These are phyloP conservation scores for Coffea canephora DNA, from an alignment of 257 asterid genomes.

Conservation along the genomic window DNA sequence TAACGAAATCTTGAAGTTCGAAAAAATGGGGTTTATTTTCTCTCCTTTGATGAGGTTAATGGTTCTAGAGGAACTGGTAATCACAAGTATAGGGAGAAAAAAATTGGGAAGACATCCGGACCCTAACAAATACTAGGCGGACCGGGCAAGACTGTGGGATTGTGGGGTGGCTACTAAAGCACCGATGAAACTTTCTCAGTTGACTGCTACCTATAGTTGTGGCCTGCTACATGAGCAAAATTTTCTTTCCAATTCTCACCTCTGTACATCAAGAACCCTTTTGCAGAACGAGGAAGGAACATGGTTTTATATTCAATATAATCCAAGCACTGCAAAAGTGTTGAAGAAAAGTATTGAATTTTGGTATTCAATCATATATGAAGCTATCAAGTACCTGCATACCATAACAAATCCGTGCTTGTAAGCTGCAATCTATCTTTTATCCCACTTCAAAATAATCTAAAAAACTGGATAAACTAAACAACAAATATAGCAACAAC, in stretches of 20 bases:
- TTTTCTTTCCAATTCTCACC: constrained; percentile 36
- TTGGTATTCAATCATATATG: constrained; percentile 75
- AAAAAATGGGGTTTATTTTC: too few relatives aligned
- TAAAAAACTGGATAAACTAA: not conserved
- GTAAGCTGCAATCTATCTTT: not conserved
- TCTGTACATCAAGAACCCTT: constrained; percentile 38
- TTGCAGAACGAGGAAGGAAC: constrained; percentile 26
- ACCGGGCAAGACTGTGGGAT: too few relatives aligned
- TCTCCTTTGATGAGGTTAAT: too few relatives aligned
- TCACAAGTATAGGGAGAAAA: too few relatives aligned
- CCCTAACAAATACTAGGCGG: too few relatives aligned
- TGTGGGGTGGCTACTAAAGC: too few relatives aligned
- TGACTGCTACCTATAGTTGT: too few relatives aligned
- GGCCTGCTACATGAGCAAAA: constrained; percentile 25
- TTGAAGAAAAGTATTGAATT: too few relatives aligned
- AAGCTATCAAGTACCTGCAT: constrained; percentile 80
- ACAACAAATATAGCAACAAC: not conserved
- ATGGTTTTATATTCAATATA: constrained; percentile 17
- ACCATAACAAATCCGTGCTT: not conserved
- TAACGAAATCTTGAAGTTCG: too few relatives aligned
- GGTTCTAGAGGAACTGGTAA: too few relatives aligned
- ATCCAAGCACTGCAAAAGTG: constrained; percentile 36
- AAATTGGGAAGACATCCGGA: too few relatives aligned
- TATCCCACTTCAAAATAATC: not conserved
- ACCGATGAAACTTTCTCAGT: too few relatives aligned